A percentile compares a stretch with the other conserved stretches of the same genome.
Evolutionary conservation across 805 yeast species (phyloP).

Genomic region (Suhomyces vadensis): DNA sequence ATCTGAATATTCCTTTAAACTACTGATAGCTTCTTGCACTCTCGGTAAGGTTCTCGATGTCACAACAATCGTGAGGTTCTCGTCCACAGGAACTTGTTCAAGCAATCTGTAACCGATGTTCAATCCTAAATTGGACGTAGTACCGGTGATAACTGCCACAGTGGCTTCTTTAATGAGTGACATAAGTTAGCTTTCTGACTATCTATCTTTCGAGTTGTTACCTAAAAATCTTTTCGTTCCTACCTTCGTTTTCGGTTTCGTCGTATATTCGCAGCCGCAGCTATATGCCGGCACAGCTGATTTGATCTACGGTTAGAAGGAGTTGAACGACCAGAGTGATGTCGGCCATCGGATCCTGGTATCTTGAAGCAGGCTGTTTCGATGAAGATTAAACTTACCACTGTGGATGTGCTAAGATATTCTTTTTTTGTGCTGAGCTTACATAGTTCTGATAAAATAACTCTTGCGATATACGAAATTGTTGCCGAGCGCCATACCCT

Average conservation of each 20-base stretch:
- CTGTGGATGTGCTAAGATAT: too few relatives aligned
- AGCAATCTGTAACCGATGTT: conserved; percentile 82
- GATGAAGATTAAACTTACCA: too few relatives aligned
- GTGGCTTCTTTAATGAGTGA: conserved; percentile 21
- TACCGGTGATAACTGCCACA: conserved; percentile 45
- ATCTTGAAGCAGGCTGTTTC: too few relatives aligned
- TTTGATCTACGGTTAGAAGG: too few relatives aligned
- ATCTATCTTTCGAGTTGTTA: neutral
- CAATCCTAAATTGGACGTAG: conserved; percentile 71
- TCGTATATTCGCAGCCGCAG: conserved; percentile 1
- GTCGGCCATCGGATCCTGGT: too few relatives aligned
- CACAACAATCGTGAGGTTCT: conserved; percentile 73
- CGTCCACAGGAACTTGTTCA: conserved; percentile 52
- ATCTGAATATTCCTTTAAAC: conserved; percentile 38
- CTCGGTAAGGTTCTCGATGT: conserved; percentile 88
- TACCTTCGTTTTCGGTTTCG: neutral
- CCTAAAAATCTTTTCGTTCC: neutral
- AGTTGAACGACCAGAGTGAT: too few relatives aligned
- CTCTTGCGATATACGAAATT: too few relatives aligned
- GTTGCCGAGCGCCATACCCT: too few relatives aligned
- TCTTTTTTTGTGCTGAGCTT: too few relatives aligned
- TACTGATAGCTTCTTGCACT: conserved; percentile 69
- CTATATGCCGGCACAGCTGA: too few relatives aligned
- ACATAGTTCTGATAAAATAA: too few relatives aligned
- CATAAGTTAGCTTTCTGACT: conserved; percentile 7